Percentiles rank a stretch among this genome's conserved stretches.
Evolutionary conservation across 306 rosid genomes (phyloP).

Genomic region (Arachis hypogaea): DNA sequence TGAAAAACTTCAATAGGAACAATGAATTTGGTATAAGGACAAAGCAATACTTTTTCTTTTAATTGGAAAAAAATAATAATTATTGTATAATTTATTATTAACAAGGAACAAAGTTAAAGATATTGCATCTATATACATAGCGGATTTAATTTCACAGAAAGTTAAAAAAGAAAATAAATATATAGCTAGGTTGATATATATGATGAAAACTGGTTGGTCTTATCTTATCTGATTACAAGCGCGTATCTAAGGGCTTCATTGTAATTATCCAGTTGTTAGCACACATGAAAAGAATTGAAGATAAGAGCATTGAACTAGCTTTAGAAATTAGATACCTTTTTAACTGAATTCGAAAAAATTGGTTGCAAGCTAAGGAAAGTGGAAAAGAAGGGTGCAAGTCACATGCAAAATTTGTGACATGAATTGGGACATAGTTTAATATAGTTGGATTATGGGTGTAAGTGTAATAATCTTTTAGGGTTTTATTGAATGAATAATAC

Average conservation of each 20-base stretch:
- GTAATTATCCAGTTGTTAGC: not conserved
- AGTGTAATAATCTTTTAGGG: not conserved
- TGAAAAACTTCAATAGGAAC: not conserved
- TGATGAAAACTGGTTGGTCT: too few species aligned
- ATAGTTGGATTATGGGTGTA: not conserved
- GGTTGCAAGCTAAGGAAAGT: not conserved
- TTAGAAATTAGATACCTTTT: not conserved
- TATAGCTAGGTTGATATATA: too few species aligned
- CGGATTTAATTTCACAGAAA: too few species aligned
- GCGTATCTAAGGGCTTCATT: not conserved
- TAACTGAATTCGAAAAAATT: not conserved
- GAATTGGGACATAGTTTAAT: not conserved
- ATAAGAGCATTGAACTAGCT: not conserved
- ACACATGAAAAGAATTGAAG: not conserved
- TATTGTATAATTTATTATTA: not conserved
- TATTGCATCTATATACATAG: too few species aligned
- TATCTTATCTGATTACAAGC: too few species aligned
- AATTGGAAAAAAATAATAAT: not conserved
- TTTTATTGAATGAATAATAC: slow-evolving; percentile 7
- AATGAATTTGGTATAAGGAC: not conserved
- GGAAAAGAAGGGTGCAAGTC: not conserved
- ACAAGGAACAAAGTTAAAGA: too few species aligned
- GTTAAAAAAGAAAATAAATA: too few species aligned
- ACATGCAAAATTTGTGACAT: not conserved
- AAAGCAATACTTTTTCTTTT: not conserved